Conservation (phyloP, 2,329 filamentous ascomycete genomes). For the Coniochaeta sp. region DNA sequence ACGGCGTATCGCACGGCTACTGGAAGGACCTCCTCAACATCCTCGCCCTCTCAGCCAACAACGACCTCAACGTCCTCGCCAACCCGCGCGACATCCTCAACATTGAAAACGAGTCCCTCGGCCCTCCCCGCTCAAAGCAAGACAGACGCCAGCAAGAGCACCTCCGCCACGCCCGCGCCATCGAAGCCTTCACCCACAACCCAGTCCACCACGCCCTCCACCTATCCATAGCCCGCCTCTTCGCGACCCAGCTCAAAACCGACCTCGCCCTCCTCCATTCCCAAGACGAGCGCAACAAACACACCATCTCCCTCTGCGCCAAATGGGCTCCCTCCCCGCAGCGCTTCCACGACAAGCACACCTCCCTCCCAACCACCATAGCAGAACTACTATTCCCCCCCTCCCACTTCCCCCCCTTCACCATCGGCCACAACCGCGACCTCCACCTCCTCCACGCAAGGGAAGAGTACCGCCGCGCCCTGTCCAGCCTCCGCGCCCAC, state of each 20-base stretch:
- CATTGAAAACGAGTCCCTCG: constrained; percentile 19
- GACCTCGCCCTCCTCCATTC: constrained; percentile 38
- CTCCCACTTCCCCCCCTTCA: constrained; percentile 18
- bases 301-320: constrained; percentile 46
- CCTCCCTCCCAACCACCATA: constrained; percentile 47
- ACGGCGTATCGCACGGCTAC: constrained; percentile 50
- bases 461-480: constrained; percentile 42
- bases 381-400: constrained; percentile 44
- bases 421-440: constrained; percentile 31
- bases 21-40: constrained; percentile 57
- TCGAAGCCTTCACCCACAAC: constrained; percentile 30
- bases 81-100: constrained; percentile 33
- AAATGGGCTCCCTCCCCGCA: constrained; percentile 53
- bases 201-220: constrained; percentile 43
- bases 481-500: constrained; percentile 43
- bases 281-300: too few relatives aligned
- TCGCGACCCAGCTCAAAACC: constrained; percentile 43
- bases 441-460: constrained; percentile 46
- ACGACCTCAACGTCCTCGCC: constrained; percentile 32
- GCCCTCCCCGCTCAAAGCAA: constrained; percentile 13
- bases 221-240: constrained; percentile 44
- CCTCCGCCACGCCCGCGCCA: constrained; percentile 30
- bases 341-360: constrained; percentile 50
- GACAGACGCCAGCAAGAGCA: constrained; percentile 18
- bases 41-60: constrained; percentile 41